Percentiles rank a stretch among this genome's conserved stretches.
These are phyloP conservation scores for Colletotrichum sp. DNA, from an alignment of 2,329 filamentous ascomycete genomes.

Conservation along the genomic window DNA sequence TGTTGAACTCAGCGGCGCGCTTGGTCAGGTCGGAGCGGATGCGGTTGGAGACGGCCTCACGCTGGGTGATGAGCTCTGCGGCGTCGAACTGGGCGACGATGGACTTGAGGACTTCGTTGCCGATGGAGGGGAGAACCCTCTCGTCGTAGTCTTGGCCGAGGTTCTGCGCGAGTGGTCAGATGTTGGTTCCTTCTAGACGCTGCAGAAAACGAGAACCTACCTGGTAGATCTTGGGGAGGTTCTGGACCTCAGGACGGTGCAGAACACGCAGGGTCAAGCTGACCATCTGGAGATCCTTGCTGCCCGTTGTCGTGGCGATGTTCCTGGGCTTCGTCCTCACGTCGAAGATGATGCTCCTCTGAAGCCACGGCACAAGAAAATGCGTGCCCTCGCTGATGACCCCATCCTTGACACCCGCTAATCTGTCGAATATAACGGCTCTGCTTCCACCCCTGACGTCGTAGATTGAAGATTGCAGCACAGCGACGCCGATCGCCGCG, in stretches of 20 bases:
- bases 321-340: slow-evolving; percentile 97
- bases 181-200: neutral
- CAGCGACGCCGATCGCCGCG: slow-evolving; percentile 67
- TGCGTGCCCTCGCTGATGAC: slow-evolving; percentile 97
- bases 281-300: slow-evolving; percentile 99
- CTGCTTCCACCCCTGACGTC: slow-evolving; percentile 94
- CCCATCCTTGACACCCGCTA: slow-evolving; percentile 89
- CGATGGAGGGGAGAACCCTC: slow-evolving; percentile 96
- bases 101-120: slow-evolving; percentile 98
- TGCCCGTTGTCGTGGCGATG: slow-evolving; percentile 95
- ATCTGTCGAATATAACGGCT: slow-evolving; percentile 96
- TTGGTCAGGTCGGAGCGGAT: slow-evolving; percentile 92
- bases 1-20: slow-evolving; percentile 97
- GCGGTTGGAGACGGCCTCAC: slow-evolving; percentile 93
- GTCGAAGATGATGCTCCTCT: slow-evolving; percentile 93
- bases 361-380: slow-evolving; percentile 94
- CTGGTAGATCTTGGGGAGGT: slow-evolving; percentile 97
- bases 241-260: slow-evolving; percentile 91
- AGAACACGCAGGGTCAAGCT: slow-evolving; percentile 95
- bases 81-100: slow-evolving; percentile 99
- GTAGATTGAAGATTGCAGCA: slow-evolving; percentile 85
- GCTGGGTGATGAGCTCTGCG: slow-evolving; percentile 97
- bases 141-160: slow-evolving; percentile 99
- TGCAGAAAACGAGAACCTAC: slow-evolving; percentile 53
- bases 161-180: slow-evolving; percentile 62